Percentiles rank a stretch among this genome's conserved stretches.
Evolutionary conservation across 176 grass and related monocot species (phyloP).

Genomic region (Oryza coarctata): DNA sequence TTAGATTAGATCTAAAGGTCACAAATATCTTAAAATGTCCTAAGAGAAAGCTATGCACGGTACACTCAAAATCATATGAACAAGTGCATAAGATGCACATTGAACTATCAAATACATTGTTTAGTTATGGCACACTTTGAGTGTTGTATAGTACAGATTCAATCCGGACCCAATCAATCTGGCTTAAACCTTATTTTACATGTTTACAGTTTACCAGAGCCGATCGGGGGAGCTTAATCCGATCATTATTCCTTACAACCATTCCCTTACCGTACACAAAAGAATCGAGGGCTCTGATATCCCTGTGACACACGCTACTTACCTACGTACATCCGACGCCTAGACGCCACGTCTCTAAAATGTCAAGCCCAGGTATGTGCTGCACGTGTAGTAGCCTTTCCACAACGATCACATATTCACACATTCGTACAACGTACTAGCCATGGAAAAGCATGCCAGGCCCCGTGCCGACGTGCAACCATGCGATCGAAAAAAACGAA

Average conservation of each 20-base stretch:
- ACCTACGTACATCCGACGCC: not conserved
- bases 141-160: not conserved
- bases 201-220: not conserved
- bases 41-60: not conserved
- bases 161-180: not conserved
- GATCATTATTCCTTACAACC: slow-evolving; percentile 17
- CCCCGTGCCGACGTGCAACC: not conserved
- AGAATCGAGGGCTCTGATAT: not conserved
- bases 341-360: slow-evolving; percentile 1
- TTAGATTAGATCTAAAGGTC: too few species aligned
- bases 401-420: slow-evolving; percentile 14
- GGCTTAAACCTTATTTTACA: not conserved
- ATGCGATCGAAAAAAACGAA: not conserved
- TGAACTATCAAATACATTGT: not conserved
- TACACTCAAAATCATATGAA: too few species aligned
- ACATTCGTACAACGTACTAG: not conserved
- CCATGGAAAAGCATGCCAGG: not conserved
- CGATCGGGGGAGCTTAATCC: not conserved
- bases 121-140: not conserved
- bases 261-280: not conserved
- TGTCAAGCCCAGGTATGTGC: not conserved
- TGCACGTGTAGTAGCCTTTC: not conserved
- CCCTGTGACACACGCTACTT: not conserved
- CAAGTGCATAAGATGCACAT: not conserved
- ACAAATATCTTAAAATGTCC: not conserved